Percentiles rank a stretch among this genome's conserved stretches.
Conservation (phyloP, 345 rosid species). For the Angophora floribunda region DNA sequence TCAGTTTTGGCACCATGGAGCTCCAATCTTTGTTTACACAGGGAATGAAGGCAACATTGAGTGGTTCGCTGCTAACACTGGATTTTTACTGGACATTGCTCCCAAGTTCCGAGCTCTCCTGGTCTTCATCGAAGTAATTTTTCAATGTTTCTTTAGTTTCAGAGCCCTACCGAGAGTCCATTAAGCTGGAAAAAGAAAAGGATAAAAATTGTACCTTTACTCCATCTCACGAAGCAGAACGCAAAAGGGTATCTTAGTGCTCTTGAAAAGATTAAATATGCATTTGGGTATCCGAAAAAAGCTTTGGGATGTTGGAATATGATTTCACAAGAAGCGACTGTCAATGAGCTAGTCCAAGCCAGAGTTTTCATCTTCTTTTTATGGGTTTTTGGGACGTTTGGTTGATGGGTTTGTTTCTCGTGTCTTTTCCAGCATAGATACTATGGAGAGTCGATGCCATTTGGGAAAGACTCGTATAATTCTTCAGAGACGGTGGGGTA, state of each 20-base stretch:
- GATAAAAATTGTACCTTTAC: neutral
- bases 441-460: slow-evolving; percentile 69
- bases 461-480: slow-evolving; percentile 48
- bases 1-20: slow-evolving; percentile 42
- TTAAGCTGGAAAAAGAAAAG: neutral
- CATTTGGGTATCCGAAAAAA: neutral
- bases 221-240: neutral
- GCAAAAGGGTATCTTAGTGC: neutral
- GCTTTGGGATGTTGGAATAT: neutral
- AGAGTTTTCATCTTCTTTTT: neutral
- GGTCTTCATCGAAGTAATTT: slow-evolving; percentile 64
- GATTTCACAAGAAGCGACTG: neutral
- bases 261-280: neutral
- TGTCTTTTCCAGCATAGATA: slow-evolving; percentile 53
- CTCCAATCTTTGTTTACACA: slow-evolving; percentile 65
- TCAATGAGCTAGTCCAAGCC: neutral
- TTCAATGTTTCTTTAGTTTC: neutral
- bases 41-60: slow-evolving; percentile 85
- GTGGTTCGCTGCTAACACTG: slow-evolving; percentile 80
- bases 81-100: slow-evolving; percentile 73
- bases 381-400: neutral
- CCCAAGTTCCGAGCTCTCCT: slow-evolving; percentile 72
- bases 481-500: slow-evolving; percentile 55
- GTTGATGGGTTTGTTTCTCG: neutral
- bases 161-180: neutral